Evolutionary conservation across 2,329 filamentous ascomycete species (phyloP).

Genomic region (Cercospora zeae-maydis): DNA sequence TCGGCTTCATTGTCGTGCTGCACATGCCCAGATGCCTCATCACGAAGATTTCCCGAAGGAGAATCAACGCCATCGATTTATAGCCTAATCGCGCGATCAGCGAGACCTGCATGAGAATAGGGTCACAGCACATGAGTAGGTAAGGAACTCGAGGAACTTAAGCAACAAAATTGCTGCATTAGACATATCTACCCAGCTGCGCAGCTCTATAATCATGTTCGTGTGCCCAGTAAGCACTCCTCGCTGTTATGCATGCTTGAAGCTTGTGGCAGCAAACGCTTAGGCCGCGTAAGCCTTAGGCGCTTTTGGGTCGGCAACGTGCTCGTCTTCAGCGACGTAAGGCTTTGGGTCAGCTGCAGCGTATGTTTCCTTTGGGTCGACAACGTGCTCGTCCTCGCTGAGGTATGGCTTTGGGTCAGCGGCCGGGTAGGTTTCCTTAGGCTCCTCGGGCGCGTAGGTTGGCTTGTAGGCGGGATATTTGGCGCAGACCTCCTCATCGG

Average conservation of each 20-base stretch:
- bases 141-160: not conserved
- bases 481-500: not conserved
- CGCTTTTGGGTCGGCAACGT: not conserved
- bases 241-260: not conserved
- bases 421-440: not conserved
- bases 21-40: too few species aligned
- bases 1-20: too few species aligned
- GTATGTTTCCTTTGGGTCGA: not conserved
- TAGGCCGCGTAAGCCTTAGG: not conserved
- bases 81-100: too few species aligned
- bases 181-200: not conserved
- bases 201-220: not conserved
- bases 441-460: not conserved
- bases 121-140: not conserved
- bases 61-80: too few species aligned
- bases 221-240: not conserved
- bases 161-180: not conserved
- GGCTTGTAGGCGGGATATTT: not conserved
- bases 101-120: too few species aligned
- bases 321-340: not conserved
- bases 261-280: not conserved
- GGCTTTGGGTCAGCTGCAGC: not conserved
- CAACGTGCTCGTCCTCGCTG: not conserved
- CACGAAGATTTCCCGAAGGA: too few species aligned
- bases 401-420: not conserved